Conservation (phyloP, 306 rosid genomes). For the Malus sieversii region DNA sequence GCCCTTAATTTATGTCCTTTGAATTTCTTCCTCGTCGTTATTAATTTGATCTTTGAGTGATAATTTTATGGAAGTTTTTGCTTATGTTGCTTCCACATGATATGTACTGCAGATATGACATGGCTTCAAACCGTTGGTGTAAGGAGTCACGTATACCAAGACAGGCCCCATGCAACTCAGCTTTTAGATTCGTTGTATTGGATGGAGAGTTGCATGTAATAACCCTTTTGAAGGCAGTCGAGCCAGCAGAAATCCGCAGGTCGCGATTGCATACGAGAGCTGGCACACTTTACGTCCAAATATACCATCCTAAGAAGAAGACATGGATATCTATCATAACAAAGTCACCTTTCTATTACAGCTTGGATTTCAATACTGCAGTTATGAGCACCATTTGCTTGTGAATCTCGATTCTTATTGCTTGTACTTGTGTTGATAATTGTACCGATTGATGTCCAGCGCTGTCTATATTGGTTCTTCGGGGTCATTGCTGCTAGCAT, state of each 20-base stretch:
- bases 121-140: conserved; percentile 61
- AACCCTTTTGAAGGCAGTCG: conserved; percentile 32
- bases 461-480: not conserved
- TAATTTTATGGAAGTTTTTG: not conserved
- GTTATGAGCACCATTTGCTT: conserved; percentile 59
- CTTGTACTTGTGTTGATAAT: conserved; percentile 16
- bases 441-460: conserved; percentile 6
- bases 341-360: conserved; percentile 51
- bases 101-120: conserved; percentile 53
- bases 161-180: conserved; percentile 31
- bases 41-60: conserved; percentile 3
- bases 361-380: conserved; percentile 46
- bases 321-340: conserved; percentile 58
- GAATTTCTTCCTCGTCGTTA: not conserved
- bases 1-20: conserved; percentile 1
- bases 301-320: conserved; percentile 69
- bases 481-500: not conserved
- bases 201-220: conserved; percentile 57
- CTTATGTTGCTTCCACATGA: conserved; percentile 11
- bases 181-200: conserved; percentile 54
- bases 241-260: conserved; percentile 35
- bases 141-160: conserved; percentile 63
- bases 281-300: conserved; percentile 57
- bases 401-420: conserved; percentile 26
- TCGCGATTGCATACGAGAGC: conserved; percentile 44